phyloP scores from a whole-genome alignment of 2,329 filamentous ascomycete species.

The Blastomyces emzantsi region DNA sequence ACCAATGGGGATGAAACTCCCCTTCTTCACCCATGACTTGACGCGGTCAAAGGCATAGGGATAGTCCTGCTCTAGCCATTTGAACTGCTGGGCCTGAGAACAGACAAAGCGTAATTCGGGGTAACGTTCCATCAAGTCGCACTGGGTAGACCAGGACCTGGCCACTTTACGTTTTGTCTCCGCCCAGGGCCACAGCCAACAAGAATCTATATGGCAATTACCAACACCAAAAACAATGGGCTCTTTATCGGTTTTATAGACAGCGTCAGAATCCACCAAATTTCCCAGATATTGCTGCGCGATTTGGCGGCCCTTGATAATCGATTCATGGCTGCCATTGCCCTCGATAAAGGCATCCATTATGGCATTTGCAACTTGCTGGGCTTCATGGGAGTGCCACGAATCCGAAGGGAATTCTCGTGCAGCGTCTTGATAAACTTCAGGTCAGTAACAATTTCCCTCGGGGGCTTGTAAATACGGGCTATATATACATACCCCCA shows the following conservation, averaged over 20 bases:
- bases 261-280: conserved; percentile 68
- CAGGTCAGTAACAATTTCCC: background rate
- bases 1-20: conserved; percentile 87
- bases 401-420: conserved; percentile 82
- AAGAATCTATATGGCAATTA: conserved; percentile 96
- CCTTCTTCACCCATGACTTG: conserved; percentile 80
- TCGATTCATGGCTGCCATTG: conserved; percentile 60
- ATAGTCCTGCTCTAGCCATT: conserved; percentile 89
- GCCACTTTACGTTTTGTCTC: conserved; percentile 97
- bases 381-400: conserved; percentile 79
- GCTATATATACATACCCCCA: conserved; percentile 32
- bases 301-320: conserved; percentile 71
- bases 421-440: conserved; percentile 58
- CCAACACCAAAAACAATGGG: conserved; percentile 82
- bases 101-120: conserved; percentile 87
- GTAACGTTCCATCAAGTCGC: conserved; percentile 88
- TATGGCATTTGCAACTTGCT: conserved; percentile 75
- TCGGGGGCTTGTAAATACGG: background rate
- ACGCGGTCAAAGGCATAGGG: conserved; percentile 84
- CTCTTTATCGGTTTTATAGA: conserved; percentile 67
- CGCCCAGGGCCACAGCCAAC: conserved; percentile 97
- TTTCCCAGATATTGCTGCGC: conserved; percentile 74
- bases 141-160: conserved; percentile 94
- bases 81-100: conserved; percentile 95
- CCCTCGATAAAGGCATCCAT: conserved; percentile 83